Evolutionary conservation across 73 alveolate species (phyloP).

Genomic region (Tetrahymena elliotti): DNA sequence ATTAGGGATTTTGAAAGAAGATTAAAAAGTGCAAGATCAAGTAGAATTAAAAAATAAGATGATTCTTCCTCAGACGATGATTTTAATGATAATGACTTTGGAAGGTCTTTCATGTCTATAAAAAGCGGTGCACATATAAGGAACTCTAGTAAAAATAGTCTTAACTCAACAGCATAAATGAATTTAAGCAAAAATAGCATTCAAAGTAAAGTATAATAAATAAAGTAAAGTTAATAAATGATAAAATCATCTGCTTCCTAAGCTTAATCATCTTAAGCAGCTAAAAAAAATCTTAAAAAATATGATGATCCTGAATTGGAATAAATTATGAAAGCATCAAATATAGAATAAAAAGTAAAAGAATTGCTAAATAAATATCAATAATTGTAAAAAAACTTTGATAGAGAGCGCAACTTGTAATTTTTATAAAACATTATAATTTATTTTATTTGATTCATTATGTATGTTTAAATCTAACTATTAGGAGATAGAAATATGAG

Average conservation of each 20-base stretch:
- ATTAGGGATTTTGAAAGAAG: neutral
- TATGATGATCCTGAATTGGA: neutral
- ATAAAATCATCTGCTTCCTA: neutral
- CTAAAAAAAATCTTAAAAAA: neutral
- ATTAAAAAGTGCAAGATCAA: neutral
- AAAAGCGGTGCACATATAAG: neutral
- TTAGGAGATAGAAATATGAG: neutral
- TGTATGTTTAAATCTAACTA: neutral
- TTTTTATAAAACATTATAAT: neutral
- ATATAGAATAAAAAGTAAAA: neutral
- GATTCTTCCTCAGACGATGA: neutral
- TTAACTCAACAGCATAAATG: neutral
- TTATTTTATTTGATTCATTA: neutral
- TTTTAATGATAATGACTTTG: neutral
- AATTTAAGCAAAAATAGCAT: neutral
- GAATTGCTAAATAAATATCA: neutral
- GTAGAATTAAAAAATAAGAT: neutral
- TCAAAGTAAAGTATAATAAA: neutral
- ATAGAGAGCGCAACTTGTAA: neutral
- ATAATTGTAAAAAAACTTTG: neutral
- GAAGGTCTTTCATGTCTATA: neutral
- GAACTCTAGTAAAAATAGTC: neutral
- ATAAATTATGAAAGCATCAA: neutral
- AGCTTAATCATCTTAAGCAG: neutral
- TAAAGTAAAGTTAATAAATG: neutral